These are phyloP conservation scores for Lepidopterella palustris DNA, from an alignment of 495 filamentous ascomycete species.

Conservation along the genomic window DNA sequence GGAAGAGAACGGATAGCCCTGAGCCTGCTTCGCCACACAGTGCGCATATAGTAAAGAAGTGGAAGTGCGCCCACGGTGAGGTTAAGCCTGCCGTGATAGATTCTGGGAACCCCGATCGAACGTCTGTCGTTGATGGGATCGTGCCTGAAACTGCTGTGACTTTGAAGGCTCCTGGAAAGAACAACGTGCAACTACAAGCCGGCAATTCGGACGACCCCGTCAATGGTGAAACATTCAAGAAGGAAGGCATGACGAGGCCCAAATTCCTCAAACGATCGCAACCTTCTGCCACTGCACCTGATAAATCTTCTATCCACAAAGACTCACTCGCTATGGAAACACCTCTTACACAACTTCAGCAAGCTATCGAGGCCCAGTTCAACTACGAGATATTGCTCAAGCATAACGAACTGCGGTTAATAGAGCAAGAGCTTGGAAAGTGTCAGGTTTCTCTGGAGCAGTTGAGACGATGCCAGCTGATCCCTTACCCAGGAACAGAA, in stretches of 20 bases:
- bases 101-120: constrained; percentile 1
- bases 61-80: constrained; percentile 21
- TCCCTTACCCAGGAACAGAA: constrained; percentile 69
- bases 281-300: constrained; percentile 4
- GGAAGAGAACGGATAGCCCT: constrained; percentile 32
- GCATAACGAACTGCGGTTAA: constrained; percentile 85
- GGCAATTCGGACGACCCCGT: background rate
- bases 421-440: constrained; percentile 94
- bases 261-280: constrained; percentile 14
- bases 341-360: constrained; percentile 44
- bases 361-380: constrained; percentile 77
- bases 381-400: constrained; percentile 88
- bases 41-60: constrained; percentile 29
- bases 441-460: constrained; percentile 95
- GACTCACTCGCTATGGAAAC: constrained; percentile 17
- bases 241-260: constrained; percentile 22
- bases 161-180: background rate
- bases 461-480: constrained; percentile 80
- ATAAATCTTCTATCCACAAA: constrained; percentile 9
- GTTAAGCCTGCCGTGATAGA: constrained; percentile 22
- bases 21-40: constrained; percentile 22
- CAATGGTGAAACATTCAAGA: constrained; percentile 7
- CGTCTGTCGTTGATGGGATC: constrained; percentile 19
- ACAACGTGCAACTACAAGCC: no score
- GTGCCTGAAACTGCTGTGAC: constrained; percentile 1